Evolutionary conservation across 2,329 filamentous ascomycete genomes (phyloP).

Genomic region (Diaporthe nobilis): DNA sequence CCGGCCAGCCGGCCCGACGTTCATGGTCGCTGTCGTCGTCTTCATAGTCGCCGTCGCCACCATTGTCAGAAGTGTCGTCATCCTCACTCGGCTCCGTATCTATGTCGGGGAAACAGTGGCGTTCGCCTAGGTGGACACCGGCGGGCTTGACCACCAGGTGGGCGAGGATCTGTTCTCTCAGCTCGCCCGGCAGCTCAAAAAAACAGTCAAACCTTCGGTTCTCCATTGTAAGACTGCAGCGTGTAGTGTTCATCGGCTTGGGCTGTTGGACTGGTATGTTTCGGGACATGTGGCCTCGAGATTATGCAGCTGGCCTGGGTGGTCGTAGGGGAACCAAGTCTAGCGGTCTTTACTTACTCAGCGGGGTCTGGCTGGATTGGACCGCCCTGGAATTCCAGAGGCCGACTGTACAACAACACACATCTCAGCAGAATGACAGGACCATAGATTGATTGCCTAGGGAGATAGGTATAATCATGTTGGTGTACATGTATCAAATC

Average conservation of each 20-base stretch:
- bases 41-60: not conserved
- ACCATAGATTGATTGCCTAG: too few species aligned
- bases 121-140: conserved; percentile 43
- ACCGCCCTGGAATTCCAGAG: not conserved
- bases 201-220: not conserved
- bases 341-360: not conserved
- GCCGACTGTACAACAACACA: too few species aligned
- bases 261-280: not conserved
- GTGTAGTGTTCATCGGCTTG: not conserved
- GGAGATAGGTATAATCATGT: too few species aligned
- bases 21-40: not conserved
- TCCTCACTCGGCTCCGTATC: not conserved
- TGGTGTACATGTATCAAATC: too few species aligned
- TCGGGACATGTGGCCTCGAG: not conserved
- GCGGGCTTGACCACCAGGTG: conserved; percentile 45
- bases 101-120: not conserved
- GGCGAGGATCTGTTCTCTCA: conserved; percentile 48
- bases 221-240: not conserved
- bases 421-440: too few species aligned
- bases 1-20: not conserved
- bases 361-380: not conserved
- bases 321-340: not conserved
- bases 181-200: conserved; percentile 47
- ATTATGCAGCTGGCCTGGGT: not conserved
- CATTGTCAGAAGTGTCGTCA: not conserved